These are phyloP conservation scores for Sugiyamaella paludigena DNA, from an alignment of 1,139 yeast genomes.

Conservation along the genomic window DNA sequence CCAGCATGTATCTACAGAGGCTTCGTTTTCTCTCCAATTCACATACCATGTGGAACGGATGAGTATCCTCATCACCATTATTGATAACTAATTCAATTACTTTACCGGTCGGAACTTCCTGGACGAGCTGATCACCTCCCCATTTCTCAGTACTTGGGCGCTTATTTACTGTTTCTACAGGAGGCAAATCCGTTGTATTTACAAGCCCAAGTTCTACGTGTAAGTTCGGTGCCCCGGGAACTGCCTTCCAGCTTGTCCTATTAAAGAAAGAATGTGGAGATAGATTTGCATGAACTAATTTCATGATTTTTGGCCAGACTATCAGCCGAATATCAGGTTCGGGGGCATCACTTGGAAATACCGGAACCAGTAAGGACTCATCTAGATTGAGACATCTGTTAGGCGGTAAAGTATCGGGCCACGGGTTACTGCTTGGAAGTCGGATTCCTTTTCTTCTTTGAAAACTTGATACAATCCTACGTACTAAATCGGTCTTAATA, in stretches of 20 bases:
- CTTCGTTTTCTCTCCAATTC: not conserved
- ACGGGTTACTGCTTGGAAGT: constrained; percentile 15
- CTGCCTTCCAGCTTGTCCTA: constrained; percentile 29
- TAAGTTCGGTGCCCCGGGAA: constrained; percentile 30
- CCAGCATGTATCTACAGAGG: not conserved
- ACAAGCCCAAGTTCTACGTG: constrained; percentile 26
- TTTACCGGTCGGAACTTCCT: constrained; percentile 53
- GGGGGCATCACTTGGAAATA: constrained; percentile 17
- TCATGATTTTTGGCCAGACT: constrained; percentile 24
- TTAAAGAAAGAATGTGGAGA: constrained; percentile 30
- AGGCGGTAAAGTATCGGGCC: constrained; percentile 20
- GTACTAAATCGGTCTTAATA: not conserved
- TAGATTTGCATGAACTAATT: constrained; percentile 24
- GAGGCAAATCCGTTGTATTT: constrained; percentile 20
- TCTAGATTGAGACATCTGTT: constrained; percentile 24
- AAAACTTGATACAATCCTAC: not conserved
- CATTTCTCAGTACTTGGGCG: constrained; percentile 17
- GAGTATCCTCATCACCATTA: constrained; percentile 75
- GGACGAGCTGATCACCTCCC: constrained; percentile 30
- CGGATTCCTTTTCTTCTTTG: not conserved
- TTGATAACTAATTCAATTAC: constrained; percentile 68
- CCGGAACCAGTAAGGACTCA: constrained; percentile 16
- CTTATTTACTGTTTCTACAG: constrained; percentile 22
- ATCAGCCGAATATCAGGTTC: constrained; percentile 22
- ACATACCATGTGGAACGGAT: constrained; percentile 67